Conservation (phyloP, 1,139 yeast genomes). For the Hyphopichia burtonii region DNA sequence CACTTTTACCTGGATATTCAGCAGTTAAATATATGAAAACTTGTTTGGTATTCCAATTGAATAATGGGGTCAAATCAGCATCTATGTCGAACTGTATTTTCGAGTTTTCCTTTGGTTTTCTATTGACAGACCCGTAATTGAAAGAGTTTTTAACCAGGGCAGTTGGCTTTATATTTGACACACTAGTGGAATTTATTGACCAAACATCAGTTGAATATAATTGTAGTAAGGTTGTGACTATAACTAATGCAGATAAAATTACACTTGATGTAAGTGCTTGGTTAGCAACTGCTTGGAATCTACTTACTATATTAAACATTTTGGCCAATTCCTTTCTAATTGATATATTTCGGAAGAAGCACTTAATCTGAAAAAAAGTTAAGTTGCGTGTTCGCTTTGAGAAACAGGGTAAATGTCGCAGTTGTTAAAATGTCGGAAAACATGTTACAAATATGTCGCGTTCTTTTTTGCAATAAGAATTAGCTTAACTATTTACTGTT, state of each 20-base stretch:
- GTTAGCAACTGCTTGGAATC: slow-evolving; percentile 56
- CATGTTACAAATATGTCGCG: neutral
- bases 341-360: no score
- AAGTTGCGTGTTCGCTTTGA: neutral
- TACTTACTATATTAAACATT: slow-evolving; percentile 41
- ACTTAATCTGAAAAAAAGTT: no score
- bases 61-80: slow-evolving; percentile 63
- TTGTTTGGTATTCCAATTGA: slow-evolving; percentile 97
- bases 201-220: slow-evolving; percentile 46
- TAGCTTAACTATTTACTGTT: no score
- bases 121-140: slow-evolving; percentile 67
- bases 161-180: slow-evolving; percentile 37
- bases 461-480: neutral
- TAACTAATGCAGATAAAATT: slow-evolving; percentile 44
- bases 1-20: slow-evolving; percentile 68
- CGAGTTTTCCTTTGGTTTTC: slow-evolving; percentile 79
- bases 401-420: neutral
- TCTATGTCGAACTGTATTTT: slow-evolving; percentile 70
- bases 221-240: slow-evolving; percentile 50
- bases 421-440: neutral
- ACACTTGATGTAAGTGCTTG: slow-evolving; percentile 55
- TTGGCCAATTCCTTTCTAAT: no score
- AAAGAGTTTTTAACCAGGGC: slow-evolving; percentile 61
- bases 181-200: slow-evolving; percentile 38
- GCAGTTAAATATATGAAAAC: slow-evolving; percentile 88